Evolutionary conservation across 164 flowering plant genomes (phyloP).

Genomic region (Chimonanthus salicifolius): DNA sequence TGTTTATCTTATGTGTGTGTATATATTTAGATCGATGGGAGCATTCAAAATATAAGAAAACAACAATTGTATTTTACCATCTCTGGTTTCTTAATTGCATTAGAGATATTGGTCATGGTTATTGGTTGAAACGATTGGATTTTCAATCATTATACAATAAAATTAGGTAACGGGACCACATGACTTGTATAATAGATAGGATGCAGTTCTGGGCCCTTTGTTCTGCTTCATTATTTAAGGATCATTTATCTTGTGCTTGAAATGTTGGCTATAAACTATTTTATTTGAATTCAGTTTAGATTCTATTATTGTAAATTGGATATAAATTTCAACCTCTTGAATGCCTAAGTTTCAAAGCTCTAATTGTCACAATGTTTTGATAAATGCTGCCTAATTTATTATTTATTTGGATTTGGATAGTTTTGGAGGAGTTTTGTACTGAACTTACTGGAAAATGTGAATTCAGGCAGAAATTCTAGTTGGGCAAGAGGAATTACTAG

Average conservation of each 20-base stretch:
- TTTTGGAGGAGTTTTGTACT: not conserved
- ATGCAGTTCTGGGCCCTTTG: too few relatives aligned
- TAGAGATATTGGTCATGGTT: not conserved
- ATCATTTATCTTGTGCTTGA: too few relatives aligned
- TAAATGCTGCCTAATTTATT: not conserved
- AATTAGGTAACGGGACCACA: not conserved
- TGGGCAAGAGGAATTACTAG: conserved; percentile 16
- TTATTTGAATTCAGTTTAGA: not conserved
- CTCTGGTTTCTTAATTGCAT: not conserved
- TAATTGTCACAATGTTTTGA: not conserved
- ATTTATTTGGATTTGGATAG: not conserved
- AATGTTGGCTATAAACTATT: not conserved
- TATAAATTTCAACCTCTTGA: not conserved
- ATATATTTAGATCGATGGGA: not conserved
- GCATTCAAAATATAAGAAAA: not conserved
- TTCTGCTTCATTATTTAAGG: too few relatives aligned
- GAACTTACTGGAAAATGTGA: not conserved
- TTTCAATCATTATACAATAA: not conserved
- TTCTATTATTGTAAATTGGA: not conserved
- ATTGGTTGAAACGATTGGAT: not conserved
- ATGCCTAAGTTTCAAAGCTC: not conserved
- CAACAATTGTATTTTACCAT: not conserved
- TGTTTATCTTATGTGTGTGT: not conserved
- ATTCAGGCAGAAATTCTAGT: conserved; percentile 13
- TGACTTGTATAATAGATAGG: not conserved